Conservation (phyloP, 192 early-diverging fungal species). For the Podila clonocystis region DNA sequence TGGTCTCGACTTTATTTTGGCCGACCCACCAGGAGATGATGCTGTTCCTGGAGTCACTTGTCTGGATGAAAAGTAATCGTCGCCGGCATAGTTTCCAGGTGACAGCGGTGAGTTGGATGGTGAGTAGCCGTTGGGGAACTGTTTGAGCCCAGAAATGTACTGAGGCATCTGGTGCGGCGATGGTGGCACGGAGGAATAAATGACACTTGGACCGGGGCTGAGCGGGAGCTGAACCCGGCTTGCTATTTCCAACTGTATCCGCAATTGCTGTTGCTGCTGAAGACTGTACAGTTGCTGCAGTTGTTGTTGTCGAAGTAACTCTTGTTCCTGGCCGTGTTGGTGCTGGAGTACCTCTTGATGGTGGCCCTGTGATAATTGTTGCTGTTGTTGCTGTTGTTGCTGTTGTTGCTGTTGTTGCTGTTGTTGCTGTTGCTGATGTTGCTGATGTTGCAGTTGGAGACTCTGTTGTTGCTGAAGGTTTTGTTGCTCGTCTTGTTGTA, state of each 20-base stretch:
- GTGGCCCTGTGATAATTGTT: not conserved
- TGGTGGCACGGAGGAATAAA: constrained; percentile 5
- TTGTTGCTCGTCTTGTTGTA: not conserved
- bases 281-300: constrained; percentile 28
- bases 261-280: constrained; percentile 38
- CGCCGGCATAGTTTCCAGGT: constrained; percentile 29
- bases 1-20: constrained; percentile 44
- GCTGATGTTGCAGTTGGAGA: not conserved
- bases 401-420: constrained; percentile 8
- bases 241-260: constrained; percentile 28
- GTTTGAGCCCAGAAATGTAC: constrained; percentile 22
- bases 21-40: constrained; percentile 26
- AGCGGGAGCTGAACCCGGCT: constrained; percentile 38
- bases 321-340: constrained; percentile 3
- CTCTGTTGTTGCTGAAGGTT: constrained; percentile 6
- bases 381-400: not conserved
- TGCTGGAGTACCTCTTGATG: constrained; percentile 3
- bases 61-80: constrained; percentile 46
- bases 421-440: not conserved
- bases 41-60: constrained; percentile 40
- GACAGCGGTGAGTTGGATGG: constrained; percentile 42
- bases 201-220: constrained; percentile 23
- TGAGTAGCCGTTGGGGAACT: constrained; percentile 36
- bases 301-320: constrained; percentile 15
- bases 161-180: constrained; percentile 26